Base-by-base conservation (phyloP, 441 rosid species). In the Dalechampia spathulata region DNA sequence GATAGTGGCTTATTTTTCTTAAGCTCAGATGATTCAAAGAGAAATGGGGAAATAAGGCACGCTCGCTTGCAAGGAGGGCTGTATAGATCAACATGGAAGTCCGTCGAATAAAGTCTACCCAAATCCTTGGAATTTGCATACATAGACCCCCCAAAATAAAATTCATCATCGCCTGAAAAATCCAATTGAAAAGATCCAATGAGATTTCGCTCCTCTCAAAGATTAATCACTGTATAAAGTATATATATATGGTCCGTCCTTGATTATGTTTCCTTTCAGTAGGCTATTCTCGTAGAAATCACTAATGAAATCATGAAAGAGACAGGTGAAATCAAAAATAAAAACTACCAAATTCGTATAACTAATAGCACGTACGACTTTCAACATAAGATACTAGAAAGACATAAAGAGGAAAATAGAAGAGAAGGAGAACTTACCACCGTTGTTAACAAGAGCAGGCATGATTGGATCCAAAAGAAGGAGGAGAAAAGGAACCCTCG, bases 1-100 rank as follows among this genome's bases (percentile, higher is more conserved):
- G 96, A 82, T 38, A 90, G 73, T 61, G 67, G 73, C 45, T 70
- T 78, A n/a, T 66, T 52, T 40, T 53, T 75, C 55, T 68, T 78
- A 38, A 63, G 49, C 55, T 71, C 72, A 7, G 61, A 53, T 1
- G 70, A 74, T 15, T 70, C 69, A 53, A 61, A 64, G 34, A 61
- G 26, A 48, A 69, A 77, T 17, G 82, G 72, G 48, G 85, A 62
- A 66, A 69, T 55, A 25, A 75, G 41, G 14, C 98, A 86, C 32
- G 80, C 74, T 60, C 97, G 69, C 81, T 93, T 93, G 66, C 73
- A 78, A 44, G 96, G 78, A 64, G 93, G 89, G 58, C 74, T 72
- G 73, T 72, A 79, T 4, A 67, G 42, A 76, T 78, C 88, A 58
- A 71, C 68, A 36, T 68, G 34, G 53, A 79, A 62, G 64, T 75